Evolutionary conservation across 257 asterid species (phyloP), one percentile per base, ranked within the genome.

Genomic region (Echites panduratus): DNA sequence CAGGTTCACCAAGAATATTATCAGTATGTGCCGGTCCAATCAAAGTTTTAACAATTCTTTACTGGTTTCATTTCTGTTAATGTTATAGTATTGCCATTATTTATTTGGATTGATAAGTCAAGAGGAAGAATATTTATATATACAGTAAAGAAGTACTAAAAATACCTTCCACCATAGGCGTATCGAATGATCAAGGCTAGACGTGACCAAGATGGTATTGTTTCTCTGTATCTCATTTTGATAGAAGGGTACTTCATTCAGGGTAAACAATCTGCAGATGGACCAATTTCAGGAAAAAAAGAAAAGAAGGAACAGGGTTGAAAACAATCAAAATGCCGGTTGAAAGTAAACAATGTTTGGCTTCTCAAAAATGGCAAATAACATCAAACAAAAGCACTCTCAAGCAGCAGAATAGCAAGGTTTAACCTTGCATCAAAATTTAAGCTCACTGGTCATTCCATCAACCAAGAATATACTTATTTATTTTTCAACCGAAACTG

Each of bases 161-260:
- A 43, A 74, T 83, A 90, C 98, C 96, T 90, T 88, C 64, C 80
- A 85, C 96, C 94, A 92, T 49, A 92, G 82, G 52, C 96, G 94
- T 77, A 90, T 80, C 29, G 64, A 84, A 78, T 81, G 98, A 83
- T 90, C 98, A 69, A 77, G 79, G 76, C 96, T 90, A 78, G 96
- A 87, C 52, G 98, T 86, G 72, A 92, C 76, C 82, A 92, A 79
- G 83, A 88, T 63, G 77, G 84, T 76, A 70, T 85, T 85, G 64
- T 75, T 83, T 76, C 79, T 77, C 69, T 77, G 85, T 38, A 76
- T 71, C 61, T 76, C 80, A 52, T 73, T 82, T 73, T 76, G 84
- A 73, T 71, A 44, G 26, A 63, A 73, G 70, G 80, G 77, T 5
- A 75, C 73, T 52, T 83, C 89, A 68, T 66, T 78, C 38, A 81